Evolutionary conservation across 768 basidiomycete species (phyloP).

Genomic region (Crassisporium funariophilum): DNA sequence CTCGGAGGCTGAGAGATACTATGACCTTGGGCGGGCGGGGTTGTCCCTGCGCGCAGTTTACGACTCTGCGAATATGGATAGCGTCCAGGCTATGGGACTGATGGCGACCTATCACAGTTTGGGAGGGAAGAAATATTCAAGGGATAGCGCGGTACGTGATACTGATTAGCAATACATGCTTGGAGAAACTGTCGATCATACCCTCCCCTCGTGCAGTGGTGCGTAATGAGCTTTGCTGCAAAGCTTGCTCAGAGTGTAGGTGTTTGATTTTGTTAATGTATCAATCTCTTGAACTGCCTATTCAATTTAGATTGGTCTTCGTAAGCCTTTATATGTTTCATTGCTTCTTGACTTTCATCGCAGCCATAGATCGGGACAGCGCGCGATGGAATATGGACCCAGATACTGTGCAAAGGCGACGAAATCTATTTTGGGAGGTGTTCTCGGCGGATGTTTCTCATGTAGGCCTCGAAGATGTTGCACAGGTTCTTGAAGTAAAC

Average conservation of each 20-base stretch:
- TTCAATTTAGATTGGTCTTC: conserved; percentile 54
- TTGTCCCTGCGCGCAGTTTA: conserved; percentile 53
- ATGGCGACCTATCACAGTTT: conserved; percentile 57
- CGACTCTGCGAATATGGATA: conserved; percentile 55
- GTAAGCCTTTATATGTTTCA: conserved; percentile 37
- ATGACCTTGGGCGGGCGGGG: conserved; percentile 57
- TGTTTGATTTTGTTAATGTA: conserved; percentile 1
- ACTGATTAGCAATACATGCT: conserved; percentile 19
- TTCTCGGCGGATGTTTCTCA: conserved; percentile 60
- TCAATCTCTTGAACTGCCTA: not conserved
- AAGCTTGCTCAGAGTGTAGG: conserved; percentile 60
- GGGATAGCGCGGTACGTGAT: conserved; percentile 43
- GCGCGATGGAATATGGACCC: conserved; percentile 66
- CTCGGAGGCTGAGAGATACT: conserved; percentile 61
- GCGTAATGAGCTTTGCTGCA: conserved; percentile 54
- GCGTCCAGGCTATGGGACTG: conserved; percentile 60
- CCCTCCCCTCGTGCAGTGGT: conserved; percentile 44
- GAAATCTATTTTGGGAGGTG: conserved; percentile 73
- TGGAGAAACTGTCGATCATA: conserved; percentile 19
- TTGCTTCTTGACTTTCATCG: not conserved
- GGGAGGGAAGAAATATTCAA: conserved; percentile 53
- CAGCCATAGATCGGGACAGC: conserved; percentile 59
- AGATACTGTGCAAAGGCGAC: conserved; percentile 59
- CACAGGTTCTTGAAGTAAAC: not conserved
- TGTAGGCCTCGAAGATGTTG: conserved; percentile 37